These are phyloP conservation scores for Serendipita sp. DNA, from an alignment of 768 basidiomycete species.

Conservation along the genomic window DNA sequence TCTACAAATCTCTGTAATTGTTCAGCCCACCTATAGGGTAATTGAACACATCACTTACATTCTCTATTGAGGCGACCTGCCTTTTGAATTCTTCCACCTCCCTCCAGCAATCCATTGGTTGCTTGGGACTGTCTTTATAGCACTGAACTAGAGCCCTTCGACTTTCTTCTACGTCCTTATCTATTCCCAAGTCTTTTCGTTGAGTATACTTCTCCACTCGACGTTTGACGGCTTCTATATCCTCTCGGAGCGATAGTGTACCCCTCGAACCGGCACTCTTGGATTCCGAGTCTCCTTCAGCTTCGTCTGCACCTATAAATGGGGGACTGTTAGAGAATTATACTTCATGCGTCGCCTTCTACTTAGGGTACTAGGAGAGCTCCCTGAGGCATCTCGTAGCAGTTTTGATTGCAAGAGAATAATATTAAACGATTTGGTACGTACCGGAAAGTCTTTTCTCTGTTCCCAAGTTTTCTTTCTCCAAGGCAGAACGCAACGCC, in stretches of 20 bases:
- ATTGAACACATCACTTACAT: not conserved
- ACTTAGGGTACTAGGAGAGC: not conserved
- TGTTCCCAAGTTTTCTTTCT: slow-evolving; percentile 17
- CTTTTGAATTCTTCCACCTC: not conserved
- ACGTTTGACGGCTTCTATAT: slow-evolving; percentile 3
- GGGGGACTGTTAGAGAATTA: not conserved
- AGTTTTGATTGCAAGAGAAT: not conserved
- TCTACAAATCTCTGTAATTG: slow-evolving; percentile 3
- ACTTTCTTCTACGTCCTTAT: not conserved
- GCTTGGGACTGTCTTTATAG: not conserved
- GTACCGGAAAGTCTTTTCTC: slow-evolving; percentile 5
- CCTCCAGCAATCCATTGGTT: not conserved
- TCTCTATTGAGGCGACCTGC: not conserved
- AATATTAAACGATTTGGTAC: not conserved
- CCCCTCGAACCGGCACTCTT: not conserved
- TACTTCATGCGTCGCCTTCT: too few relatives aligned
- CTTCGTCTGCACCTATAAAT: not conserved
- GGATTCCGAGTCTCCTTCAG: not conserved
- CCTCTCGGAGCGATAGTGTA: not conserved
- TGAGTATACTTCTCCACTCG: slow-evolving; percentile 4
- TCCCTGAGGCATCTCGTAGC: not conserved
- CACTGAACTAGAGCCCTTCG: not conserved
- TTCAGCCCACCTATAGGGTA: not conserved
- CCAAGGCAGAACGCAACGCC: slow-evolving; percentile 16
- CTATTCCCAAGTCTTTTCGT: not conserved